Evolutionary conservation across 176 grass and related monocot genomes (phyloP), one percentile per base, ranked within the genome.

Genomic region (Ensete ventricosum): DNA sequence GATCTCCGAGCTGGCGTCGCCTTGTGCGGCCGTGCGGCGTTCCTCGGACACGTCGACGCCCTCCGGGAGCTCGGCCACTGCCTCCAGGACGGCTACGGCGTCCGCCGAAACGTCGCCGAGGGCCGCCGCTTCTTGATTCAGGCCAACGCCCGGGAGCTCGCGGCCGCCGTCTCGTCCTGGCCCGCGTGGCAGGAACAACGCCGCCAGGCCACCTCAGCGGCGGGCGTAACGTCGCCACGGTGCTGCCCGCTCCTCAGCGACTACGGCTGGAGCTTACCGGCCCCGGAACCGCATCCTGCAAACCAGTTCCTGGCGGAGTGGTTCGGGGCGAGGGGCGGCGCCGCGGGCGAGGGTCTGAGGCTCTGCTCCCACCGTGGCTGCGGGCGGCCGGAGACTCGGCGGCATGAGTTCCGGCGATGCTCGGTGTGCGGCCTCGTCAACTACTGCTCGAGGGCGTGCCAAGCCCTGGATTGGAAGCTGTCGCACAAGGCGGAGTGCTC

Each of bases 41-140:
- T 71, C 48, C 70, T 92, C 0, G 86, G 89, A 52, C 79, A 92
- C 83, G 67, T 50, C 51, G 85, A 85, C 17, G 89, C 89, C 1
- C 71, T 88, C 13, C 83, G 89, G 2, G 89, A 88, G 81, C 81
- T 92, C 52, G 89, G 86, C n/a, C 87, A 92, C 83, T 92, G 86
- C 77, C 83, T 92, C 22, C 81, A 84, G 72, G 89, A 92, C 27
- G 86, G 89, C 72, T 85, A 88, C 50, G 86, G 89, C 69, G 81
- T 72, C 9, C 86, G 83, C 10, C 82, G 78, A 60, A 75, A 78
- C 78, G 60, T 83, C 16, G 67, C 78, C 0, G 81, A 78, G 0
- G 89, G 83, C 0, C 81, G 87, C 9, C 49, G 79, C 50, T 81
- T 88, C 72, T 81, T 92, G 64, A 52, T 92, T 50, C 84, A 88